Percentiles rank a stretch among this genome's conserved stretches.
These are phyloP conservation scores for Trametes gibbosa DNA, from an alignment of 768 basidiomycete species.

Conservation along the genomic window DNA sequence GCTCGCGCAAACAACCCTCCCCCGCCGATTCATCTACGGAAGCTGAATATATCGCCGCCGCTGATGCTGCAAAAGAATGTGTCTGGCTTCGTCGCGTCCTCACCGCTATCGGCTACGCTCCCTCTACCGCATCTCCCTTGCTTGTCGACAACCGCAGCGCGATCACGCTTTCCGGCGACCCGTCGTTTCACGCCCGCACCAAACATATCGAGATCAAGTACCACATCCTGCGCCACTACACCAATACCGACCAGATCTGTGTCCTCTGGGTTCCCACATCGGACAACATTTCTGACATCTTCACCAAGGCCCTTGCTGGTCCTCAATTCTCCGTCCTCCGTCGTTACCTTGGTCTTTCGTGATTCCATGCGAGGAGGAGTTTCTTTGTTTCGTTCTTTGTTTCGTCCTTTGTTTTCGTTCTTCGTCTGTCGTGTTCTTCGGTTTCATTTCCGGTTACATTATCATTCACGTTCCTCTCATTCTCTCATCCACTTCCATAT, in stretches of 20 bases:
- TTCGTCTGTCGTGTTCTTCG: too few species aligned
- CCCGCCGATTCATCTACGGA: slow-evolving; percentile 33
- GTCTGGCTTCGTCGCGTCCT: slow-evolving; percentile 29
- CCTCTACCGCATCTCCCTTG: slow-evolving; percentile 17
- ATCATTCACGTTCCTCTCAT: too few species aligned
- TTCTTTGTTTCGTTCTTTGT: background rate
- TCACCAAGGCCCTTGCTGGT: slow-evolving; percentile 38
- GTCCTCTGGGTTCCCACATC: slow-evolving; percentile 32
- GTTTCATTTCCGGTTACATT: too few species aligned
- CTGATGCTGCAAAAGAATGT: slow-evolving; percentile 28
- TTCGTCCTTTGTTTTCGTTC: background rate
- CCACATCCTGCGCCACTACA: slow-evolving; percentile 33
- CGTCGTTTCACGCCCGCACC: slow-evolving; percentile 33
- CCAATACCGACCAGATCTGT: slow-evolving; percentile 27
- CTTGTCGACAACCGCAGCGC: slow-evolving; percentile 38
- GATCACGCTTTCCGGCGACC: slow-evolving; percentile 34
- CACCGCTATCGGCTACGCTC: slow-evolving; percentile 19
- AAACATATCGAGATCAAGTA: slow-evolving; percentile 46
- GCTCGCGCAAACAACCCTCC: slow-evolving; percentile 23
- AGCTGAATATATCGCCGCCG: slow-evolving; percentile 44
- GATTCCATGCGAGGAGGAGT: slow-evolving; percentile 22
- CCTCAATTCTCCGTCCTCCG: slow-evolving; percentile 20
- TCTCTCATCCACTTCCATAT: too few species aligned
- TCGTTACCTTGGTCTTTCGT: slow-evolving; percentile 18
- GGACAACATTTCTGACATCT: slow-evolving; percentile 38